These are phyloP conservation scores for Annulohypoxylon bovei DNA, from an alignment of 495 filamentous ascomycete genomes.

Conservation along the genomic window DNA sequence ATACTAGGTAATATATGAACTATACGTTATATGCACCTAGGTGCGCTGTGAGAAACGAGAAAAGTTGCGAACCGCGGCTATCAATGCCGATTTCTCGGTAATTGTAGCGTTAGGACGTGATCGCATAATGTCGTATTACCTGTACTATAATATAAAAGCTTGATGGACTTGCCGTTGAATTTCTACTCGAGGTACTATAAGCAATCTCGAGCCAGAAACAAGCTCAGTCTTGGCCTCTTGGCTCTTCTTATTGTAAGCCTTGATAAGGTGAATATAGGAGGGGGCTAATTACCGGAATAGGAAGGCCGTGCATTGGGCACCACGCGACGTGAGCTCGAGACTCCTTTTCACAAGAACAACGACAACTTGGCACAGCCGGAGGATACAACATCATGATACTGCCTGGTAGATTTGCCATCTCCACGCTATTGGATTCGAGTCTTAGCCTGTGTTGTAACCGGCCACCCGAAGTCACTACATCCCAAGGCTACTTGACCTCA, in stretches of 20 bases:
- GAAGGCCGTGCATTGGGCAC: conserved; percentile 38
- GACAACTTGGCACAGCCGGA: conserved; percentile 33
- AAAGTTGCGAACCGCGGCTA: conserved; percentile 12
- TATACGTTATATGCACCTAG: background rate
- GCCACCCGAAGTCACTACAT: conserved; percentile 31
- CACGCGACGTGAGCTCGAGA: conserved; percentile 42
- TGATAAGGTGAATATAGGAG: conserved; percentile 34
- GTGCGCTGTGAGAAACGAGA: background rate
- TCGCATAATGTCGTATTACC: conserved; percentile 40
- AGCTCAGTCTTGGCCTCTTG: conserved; percentile 44
- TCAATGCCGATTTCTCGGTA: conserved; percentile 40
- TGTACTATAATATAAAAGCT: conserved; percentile 39
- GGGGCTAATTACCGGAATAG: conserved; percentile 33
- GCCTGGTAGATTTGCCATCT: conserved; percentile 30
- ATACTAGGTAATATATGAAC: conserved; percentile 1
- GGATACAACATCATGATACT: conserved; percentile 42
- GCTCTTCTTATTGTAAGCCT: conserved; percentile 27
- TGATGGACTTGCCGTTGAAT: conserved; percentile 29
- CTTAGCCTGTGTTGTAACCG: conserved; percentile 44
- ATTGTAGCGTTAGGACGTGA: conserved; percentile 13
- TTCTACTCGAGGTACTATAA: conserved; percentile 30
- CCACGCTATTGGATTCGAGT: conserved; percentile 39
- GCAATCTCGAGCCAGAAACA: conserved; percentile 41
- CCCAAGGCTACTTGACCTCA: conserved; percentile 25
- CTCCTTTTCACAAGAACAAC: conserved; percentile 24